Evolutionary conservation across 345 rosid genomes (phyloP).

Genomic region (Raphanus sativus): DNA sequence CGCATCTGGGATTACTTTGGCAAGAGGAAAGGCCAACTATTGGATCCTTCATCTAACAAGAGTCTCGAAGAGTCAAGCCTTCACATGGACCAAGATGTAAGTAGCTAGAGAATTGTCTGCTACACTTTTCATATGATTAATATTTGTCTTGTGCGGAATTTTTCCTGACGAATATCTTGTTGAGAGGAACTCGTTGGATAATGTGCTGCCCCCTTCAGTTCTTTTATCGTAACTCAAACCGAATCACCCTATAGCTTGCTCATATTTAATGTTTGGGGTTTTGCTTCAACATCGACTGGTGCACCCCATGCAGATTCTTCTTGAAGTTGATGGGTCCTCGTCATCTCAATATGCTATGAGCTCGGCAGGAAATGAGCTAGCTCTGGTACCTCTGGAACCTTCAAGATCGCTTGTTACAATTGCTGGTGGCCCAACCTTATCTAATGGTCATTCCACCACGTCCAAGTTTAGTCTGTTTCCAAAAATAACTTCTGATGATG

Average conservation of each 20-base stretch:
- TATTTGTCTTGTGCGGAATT: constrained; percentile 5
- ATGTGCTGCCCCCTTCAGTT: constrained; percentile 12
- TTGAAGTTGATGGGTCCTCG: constrained; percentile 59
- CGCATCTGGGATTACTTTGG: constrained; percentile 78
- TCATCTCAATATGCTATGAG: constrained; percentile 59
- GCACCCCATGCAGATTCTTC: constrained; percentile 63
- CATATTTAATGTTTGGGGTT: neutral
- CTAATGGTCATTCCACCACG: constrained; percentile 72
- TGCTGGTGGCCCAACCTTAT: constrained; percentile 79
- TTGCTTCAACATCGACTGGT: constrained; percentile 15
- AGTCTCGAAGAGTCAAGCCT: constrained; percentile 69
- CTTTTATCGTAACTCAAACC: neutral
- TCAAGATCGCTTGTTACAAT: constrained; percentile 65
- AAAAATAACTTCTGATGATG: constrained; percentile 43
- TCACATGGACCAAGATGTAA: constrained; percentile 95
- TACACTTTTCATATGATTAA: neutral
- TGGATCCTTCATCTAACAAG: constrained; percentile 45
- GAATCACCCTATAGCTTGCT: neutral
- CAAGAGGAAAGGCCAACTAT: constrained; percentile 43
- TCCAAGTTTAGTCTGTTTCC: constrained; percentile 42
- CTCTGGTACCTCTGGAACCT: constrained; percentile 83
- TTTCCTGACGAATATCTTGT: constrained; percentile 5
- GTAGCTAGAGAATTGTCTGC: constrained; percentile 29
- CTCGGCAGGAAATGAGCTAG: constrained; percentile 74
- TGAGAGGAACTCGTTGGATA: constrained; percentile 21